A percentile compares a stretch with the other conserved stretches of the same genome.
These are phyloP conservation scores for Hansfordia pulvinata DNA, from an alignment of 2,329 filamentous ascomycete species.

Conservation along the genomic window DNA sequence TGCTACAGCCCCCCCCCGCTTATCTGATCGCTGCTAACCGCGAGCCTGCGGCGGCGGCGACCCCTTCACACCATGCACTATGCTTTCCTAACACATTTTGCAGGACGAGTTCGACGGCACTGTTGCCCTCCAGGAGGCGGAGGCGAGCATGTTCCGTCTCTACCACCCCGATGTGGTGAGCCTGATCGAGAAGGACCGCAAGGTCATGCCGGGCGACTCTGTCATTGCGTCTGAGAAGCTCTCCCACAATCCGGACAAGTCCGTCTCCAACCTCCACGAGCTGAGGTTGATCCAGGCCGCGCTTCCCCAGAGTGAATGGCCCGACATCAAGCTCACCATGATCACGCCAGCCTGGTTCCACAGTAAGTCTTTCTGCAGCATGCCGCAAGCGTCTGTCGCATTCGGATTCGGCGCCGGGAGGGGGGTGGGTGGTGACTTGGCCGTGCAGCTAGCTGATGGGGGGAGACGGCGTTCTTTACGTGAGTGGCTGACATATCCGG, in stretches of 20 bases:
- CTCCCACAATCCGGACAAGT: conserved; percentile 24
- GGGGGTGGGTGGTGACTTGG: no score
- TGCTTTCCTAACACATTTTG: no score
- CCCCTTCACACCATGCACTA: no score
- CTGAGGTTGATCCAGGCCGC: conserved; percentile 30
- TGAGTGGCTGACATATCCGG: no score
- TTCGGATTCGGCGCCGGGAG: no score
- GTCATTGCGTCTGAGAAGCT: conserved; percentile 37
- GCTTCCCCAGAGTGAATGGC: conserved; percentile 32
- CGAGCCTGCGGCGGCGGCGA: no score
- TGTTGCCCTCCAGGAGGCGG: conserved; percentile 32
- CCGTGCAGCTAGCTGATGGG: no score
- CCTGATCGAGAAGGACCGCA: conserved; percentile 34
- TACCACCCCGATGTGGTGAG: conserved; percentile 42
- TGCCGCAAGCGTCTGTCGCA: no score
- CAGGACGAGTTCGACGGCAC: conserved; percentile 35
- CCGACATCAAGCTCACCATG: conserved; percentile 38
- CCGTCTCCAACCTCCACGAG: conserved; percentile 34
- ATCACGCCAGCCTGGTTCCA: conserved; percentile 44
- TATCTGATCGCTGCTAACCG: no score
- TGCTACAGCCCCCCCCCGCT: no score
- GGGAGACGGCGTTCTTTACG: no score
- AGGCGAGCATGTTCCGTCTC: conserved; percentile 35
- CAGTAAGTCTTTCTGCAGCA: no score
- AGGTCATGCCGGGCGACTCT: conserved; percentile 43